phyloP scores from a whole-genome alignment of 1,284 basidiomycete genomes.

The Heterobasidion irregulare region DNA sequence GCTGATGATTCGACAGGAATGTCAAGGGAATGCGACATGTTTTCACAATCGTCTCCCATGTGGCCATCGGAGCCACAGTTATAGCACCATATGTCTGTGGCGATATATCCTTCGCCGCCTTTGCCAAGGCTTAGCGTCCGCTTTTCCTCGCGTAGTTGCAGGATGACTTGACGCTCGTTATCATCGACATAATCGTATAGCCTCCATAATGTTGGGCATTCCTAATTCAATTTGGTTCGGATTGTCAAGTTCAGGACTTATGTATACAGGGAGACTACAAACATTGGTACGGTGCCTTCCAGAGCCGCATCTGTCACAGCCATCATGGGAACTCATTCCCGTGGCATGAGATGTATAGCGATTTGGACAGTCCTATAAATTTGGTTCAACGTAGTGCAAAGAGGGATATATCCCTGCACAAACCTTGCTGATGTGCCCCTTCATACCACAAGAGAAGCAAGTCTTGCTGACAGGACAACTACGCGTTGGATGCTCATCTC shows the following conservation, averaged over 20 bases:
- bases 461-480: constrained; percentile 81
- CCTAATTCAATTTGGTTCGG: constrained; percentile 31
- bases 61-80: constrained; percentile 80
- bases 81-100: constrained; percentile 77
- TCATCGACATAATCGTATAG: constrained; percentile 72
- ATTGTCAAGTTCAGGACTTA: not conserved
- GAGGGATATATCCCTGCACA: constrained; percentile 13
- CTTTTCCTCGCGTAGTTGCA: constrained; percentile 42
- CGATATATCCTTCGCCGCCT: constrained; percentile 74
- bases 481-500: constrained; percentile 77
- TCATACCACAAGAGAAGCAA: constrained; percentile 82
- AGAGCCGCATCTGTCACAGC: constrained; percentile 76
- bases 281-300: constrained; percentile 63
- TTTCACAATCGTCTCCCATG: constrained; percentile 81
- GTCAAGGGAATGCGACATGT: constrained; percentile 38
- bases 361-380: constrained; percentile 69
- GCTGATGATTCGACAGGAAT: constrained; percentile 59
- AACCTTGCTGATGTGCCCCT: constrained; percentile 76
- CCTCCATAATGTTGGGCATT: constrained; percentile 85
- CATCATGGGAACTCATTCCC: constrained; percentile 26
- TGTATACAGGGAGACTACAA: constrained; percentile 17
- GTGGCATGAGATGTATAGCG: constrained; percentile 25
- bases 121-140: constrained; percentile 44
- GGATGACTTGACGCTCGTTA: constrained; percentile 40
- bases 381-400: not conserved